Evolutionary conservation across 2,329 filamentous ascomycete genomes (phyloP), one percentile per base, ranked within the genome.

Genomic region (Neofusicoccum laricinum): DNA sequence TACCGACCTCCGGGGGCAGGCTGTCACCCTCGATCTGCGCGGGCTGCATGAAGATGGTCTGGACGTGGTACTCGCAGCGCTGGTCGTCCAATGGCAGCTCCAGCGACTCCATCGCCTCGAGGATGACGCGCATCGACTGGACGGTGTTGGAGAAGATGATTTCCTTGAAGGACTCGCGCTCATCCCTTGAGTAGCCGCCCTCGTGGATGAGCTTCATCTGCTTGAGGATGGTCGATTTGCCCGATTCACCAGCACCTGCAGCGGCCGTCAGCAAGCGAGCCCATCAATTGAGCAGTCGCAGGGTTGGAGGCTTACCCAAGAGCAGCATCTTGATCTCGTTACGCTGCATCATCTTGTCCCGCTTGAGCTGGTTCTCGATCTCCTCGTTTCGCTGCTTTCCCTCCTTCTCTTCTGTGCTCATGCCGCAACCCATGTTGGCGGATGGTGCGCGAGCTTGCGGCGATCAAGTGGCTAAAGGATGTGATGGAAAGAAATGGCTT

Each of bases 291-390:
- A 55, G 49, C 36, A 64, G 67, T 67, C 63, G 30, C n/a, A 12
- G 25, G 7, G 41, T 55, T 32, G 59, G 53, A 63, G 61, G 69
- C 89, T 77, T 87, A 97, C 95, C 95, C 75, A 99, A 89, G 75
- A 99, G 87, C 73, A 99, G 85, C 95, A 99, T 98, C 88, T 99
- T 99, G 85, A 99, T 99, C 83, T 99, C 95, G 73, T 99, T 99
- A 75, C 94, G 90, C 84, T 97, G 93, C 85, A 96, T 90, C 91
- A 98, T 91, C 83, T 96, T 96, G 78, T 99, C 95, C 79, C 92
- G 88, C 88, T 97, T 98, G 78, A 98, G 85, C 85, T 98, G 94
- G 80, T 97, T 98, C 83, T 99, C 95, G 77, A 99, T 99, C 88
- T 98, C 94, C 86, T 99, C 95, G 79, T 99, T 98, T 73, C 95